These are phyloP conservation scores for Trichoderma asperelloides DNA, from an alignment of 495 filamentous ascomycete genomes.

Conservation along the genomic window DNA sequence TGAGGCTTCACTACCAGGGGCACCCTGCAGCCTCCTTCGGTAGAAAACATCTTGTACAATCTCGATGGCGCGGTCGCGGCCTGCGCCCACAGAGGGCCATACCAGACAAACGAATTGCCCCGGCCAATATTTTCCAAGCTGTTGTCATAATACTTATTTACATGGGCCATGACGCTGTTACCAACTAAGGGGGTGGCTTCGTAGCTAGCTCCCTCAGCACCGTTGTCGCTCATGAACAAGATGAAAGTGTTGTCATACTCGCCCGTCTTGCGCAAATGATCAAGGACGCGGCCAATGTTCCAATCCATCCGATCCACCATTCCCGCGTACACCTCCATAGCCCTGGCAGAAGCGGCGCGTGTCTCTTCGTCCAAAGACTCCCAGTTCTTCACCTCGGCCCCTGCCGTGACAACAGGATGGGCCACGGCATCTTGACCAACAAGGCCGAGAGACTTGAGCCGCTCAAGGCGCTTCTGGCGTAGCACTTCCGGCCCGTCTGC, in stretches of 20 bases:
- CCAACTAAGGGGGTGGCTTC: constrained; percentile 48
- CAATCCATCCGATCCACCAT: constrained; percentile 57
- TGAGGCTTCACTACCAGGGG: constrained; percentile 35
- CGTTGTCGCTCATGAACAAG: constrained; percentile 57
- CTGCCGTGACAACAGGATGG: constrained; percentile 45
- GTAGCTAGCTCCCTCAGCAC: constrained; percentile 53
- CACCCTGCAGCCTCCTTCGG: constrained; percentile 52
- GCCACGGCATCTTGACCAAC: constrained; percentile 41
- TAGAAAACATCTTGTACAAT: constrained; percentile 53
- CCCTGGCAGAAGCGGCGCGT: constrained; percentile 29
- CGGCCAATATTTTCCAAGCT: constrained; percentile 52
- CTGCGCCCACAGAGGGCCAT: constrained; percentile 55
- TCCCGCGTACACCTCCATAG: constrained; percentile 53
- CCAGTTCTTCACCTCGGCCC: constrained; percentile 37
- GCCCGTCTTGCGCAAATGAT: constrained; percentile 44
- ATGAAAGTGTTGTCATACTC: constrained; percentile 58
- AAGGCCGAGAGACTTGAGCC: constrained; percentile 44
- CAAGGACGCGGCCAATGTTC: constrained; percentile 51
- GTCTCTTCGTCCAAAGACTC: constrained; percentile 34
- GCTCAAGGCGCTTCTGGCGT: constrained; percentile 38
- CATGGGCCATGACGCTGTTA: constrained; percentile 38
- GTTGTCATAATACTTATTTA: constrained; percentile 57
- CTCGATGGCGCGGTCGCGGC: constrained; percentile 56
- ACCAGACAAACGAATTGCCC: constrained; percentile 56
- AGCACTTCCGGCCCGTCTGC: constrained; percentile 48